Evolutionary conservation across 805 yeast species (phyloP).

Genomic region (Scheffersomyces ergatensis): DNA sequence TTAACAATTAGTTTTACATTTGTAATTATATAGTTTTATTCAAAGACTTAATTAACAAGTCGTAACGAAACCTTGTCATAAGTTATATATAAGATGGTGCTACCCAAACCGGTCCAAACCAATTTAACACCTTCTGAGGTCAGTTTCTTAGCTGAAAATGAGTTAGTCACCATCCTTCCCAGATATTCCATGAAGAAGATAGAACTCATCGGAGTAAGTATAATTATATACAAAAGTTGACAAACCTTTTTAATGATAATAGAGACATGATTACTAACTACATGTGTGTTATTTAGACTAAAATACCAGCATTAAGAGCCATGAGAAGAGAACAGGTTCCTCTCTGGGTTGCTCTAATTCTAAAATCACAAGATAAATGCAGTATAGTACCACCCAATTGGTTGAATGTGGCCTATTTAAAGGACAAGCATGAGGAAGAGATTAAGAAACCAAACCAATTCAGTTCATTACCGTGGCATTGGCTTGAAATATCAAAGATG

Average conservation of each 20-base stretch:
- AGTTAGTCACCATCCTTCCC: slow-evolving; percentile 71
- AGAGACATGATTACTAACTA: too few relatives aligned
- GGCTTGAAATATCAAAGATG: slow-evolving; percentile 80
- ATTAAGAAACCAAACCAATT: slow-evolving; percentile 55
- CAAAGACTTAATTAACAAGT: too few relatives aligned
- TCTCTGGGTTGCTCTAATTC: slow-evolving; percentile 80
- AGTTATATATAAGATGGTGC: slow-evolving; percentile 46
- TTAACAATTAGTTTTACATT: too few relatives aligned
- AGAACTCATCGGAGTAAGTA: slow-evolving; percentile 59
- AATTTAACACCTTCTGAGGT: slow-evolving; percentile 75
- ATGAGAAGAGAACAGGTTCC: slow-evolving; percentile 72
- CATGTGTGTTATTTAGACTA: slow-evolving; percentile 43
- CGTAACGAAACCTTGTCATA: background rate
- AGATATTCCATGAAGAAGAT: slow-evolving; percentile 67
- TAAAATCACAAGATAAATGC: slow-evolving; percentile 84
- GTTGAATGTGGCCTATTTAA: slow-evolving; percentile 59
- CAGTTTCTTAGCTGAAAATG: slow-evolving; percentile 83
- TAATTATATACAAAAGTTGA: too few relatives aligned
- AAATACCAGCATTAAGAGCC: slow-evolving; percentile 60
- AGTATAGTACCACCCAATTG: slow-evolving; percentile 83
- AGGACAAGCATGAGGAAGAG: slow-evolving; percentile 65
- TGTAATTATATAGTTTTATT: too few relatives aligned
- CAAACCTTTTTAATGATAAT: background rate
- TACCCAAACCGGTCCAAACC: slow-evolving; percentile 52
- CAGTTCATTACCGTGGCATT: slow-evolving; percentile 75